These are phyloP conservation scores for Globisporangium cylindrosporum DNA, from an alignment of 352 stramenopile species.

Conservation along the genomic window DNA sequence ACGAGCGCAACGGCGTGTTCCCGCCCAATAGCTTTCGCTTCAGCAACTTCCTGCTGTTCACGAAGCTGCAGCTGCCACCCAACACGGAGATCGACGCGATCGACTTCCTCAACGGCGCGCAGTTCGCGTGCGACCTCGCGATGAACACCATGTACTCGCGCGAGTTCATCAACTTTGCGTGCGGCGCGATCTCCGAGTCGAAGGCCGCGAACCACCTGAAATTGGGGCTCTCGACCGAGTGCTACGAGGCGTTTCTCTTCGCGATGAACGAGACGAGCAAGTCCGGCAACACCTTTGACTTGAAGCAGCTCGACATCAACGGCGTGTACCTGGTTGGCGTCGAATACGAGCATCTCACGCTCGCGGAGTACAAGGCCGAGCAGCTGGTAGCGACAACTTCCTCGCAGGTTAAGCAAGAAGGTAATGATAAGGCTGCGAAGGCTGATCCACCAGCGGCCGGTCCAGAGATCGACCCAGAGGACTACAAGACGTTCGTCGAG, in stretches of 20 bases:
- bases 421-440: constrained; percentile 11
- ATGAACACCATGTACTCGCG: constrained; percentile 56
- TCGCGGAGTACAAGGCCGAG: constrained; percentile 42
- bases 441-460: constrained; percentile 5
- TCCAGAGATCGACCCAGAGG: constrained; percentile 20
- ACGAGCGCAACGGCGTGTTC: constrained; percentile 13
- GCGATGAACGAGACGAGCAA: constrained; percentile 54
- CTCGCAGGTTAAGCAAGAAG: constrained; percentile 11
- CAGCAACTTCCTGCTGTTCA: constrained; percentile 32
- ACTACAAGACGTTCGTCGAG: constrained; percentile 36
- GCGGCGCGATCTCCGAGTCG: constrained; percentile 36
- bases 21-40: neutral
- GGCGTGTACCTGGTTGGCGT: constrained; percentile 42
- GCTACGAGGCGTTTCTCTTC: constrained; percentile 52
- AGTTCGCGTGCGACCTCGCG: constrained; percentile 44
- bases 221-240: constrained; percentile 31
- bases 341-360: constrained; percentile 44
- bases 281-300: constrained; percentile 39
- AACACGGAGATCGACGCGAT: constrained; percentile 46
- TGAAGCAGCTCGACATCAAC: constrained; percentile 52
- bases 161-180: constrained; percentile 50
- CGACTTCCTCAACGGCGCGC: constrained; percentile 49
- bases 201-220: constrained; percentile 19
- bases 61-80: constrained; percentile 45
- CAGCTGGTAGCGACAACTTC: constrained; percentile 19